Evolutionary conservation across 2,329 filamentous ascomycete genomes (phyloP), one percentile per base, ranked within the genome.

Genomic region (Aspergillus sp.): DNA sequence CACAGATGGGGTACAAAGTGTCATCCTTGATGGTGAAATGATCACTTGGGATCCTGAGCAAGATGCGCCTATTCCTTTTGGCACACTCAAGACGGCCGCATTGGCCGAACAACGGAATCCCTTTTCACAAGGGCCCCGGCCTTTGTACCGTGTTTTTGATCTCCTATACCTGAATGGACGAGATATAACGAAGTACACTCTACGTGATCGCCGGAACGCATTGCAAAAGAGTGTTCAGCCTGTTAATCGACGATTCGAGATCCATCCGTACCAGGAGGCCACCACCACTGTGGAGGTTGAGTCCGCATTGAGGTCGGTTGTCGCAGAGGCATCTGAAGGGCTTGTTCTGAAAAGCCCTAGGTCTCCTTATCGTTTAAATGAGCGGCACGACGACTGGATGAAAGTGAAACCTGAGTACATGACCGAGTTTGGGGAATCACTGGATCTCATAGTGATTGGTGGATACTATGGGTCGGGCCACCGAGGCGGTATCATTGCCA

Each of bases 391-490:
- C 57, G 88, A 95, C 66, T 98, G 93, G 93, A 85, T 96, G 70
- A 98, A 98, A 64, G 90, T 98, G 6, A 98, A 98, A 60, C 93
- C 93, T 1, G 93, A 98, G 54, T 98, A 98, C 66, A 96, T 97
- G 90, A 83, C 83, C 2, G 91, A 95, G 52, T 95, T 93, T 63
- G 93, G 93, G 51, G 91, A 97, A 67, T 88, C 85, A 0, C 79
- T 98, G 3, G 93, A 98, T 63, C 88, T 89, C 54, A 72, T 96
- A 9, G 76, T 98, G 10, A 81, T 98, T 45, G 93, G 91, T 46
- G 93, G 88, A 6, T 97, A 95, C 68, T 98, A 87, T 63, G 93
- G 93, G 9, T 87, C 86, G 29, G 93, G 93, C 0, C 81, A 79
- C 47, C 81, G 93, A 42, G 93, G 93, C 42, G 93, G 91, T 36